These are phyloP conservation scores for Zymoseptoria ardabiliae DNA, from an alignment of 2,329 filamentous ascomycete genomes.

Conservation along the genomic window DNA sequence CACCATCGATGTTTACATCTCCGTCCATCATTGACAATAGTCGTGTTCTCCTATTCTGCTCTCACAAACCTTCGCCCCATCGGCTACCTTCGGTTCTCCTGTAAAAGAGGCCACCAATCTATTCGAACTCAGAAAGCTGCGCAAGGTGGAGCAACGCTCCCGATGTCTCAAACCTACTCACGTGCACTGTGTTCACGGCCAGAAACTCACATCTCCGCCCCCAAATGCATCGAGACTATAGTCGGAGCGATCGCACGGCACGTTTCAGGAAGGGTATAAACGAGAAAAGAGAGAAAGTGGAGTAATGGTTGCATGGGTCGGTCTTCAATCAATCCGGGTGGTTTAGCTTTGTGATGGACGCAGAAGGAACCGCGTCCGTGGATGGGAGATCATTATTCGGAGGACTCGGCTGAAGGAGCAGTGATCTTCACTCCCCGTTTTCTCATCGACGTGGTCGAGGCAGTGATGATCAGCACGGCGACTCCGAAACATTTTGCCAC, in stretches of 20 bases:
- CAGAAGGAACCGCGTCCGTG: too few relatives aligned
- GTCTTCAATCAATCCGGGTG: background rate
- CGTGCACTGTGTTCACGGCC: background rate
- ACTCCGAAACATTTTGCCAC: background rate
- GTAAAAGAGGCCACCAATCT: background rate
- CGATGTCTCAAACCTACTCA: background rate
- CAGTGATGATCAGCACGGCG: background rate
- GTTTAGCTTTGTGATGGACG: background rate
- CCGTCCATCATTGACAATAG: background rate
- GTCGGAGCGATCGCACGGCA: background rate
- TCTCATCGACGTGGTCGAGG: background rate
- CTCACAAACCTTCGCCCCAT: background rate
- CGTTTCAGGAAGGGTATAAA: background rate
- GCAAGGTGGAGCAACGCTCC: background rate
- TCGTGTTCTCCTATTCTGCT: background rate
- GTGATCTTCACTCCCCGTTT: background rate
- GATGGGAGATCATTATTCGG: too few relatives aligned
- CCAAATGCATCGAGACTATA: background rate
- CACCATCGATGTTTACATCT: background rate
- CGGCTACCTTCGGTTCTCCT: background rate
- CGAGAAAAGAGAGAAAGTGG: background rate
- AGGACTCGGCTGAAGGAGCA: background rate
- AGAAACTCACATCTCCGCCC: background rate
- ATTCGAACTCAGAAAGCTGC: background rate
- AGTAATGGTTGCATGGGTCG: background rate